These are phyloP conservation scores for Lentinula sp. DNA, from an alignment of 768 basidiomycete species.

Conservation along the genomic window DNA sequence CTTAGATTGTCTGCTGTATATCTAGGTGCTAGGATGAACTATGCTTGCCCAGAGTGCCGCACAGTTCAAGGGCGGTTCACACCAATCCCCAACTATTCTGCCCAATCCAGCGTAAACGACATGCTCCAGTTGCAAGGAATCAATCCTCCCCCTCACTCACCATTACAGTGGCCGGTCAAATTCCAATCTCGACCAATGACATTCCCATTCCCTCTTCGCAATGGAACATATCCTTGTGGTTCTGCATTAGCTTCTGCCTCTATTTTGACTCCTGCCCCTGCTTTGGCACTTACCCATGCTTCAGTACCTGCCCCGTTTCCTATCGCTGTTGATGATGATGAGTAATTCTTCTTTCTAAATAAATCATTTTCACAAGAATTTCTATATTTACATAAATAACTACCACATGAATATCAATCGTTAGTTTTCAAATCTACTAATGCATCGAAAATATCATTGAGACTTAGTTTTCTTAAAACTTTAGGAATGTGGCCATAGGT, in stretches of 20 bases:
- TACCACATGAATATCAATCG: too few species aligned
- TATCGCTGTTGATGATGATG: too few species aligned
- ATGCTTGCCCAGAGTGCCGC: not conserved
- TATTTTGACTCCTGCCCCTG: too few species aligned
- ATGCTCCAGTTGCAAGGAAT: not conserved
- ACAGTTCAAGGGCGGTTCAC: not conserved
- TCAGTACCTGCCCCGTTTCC: not conserved
- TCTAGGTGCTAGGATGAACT: not conserved
- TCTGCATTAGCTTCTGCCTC: too few species aligned
- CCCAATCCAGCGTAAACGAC: not conserved
- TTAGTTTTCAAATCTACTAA: too few species aligned
- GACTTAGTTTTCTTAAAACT: not conserved
- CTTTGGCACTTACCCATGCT: not conserved
- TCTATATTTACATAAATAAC: too few species aligned
- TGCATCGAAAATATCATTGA: too few species aligned
- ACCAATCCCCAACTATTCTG: not conserved
- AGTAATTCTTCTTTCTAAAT: too few species aligned
- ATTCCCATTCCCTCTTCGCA: not conserved
- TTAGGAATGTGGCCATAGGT: slow-evolving; percentile 42
- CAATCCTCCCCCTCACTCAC: not conserved
- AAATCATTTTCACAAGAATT: too few species aligned
- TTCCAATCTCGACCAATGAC: not conserved
- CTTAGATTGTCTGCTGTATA: not conserved
- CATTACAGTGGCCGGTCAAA: not conserved
- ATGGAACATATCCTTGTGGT: not conserved